Evolutionary conservation across 2,329 filamentous ascomycete species (phyloP).

Genomic region (Teratosphaeria viscida): DNA sequence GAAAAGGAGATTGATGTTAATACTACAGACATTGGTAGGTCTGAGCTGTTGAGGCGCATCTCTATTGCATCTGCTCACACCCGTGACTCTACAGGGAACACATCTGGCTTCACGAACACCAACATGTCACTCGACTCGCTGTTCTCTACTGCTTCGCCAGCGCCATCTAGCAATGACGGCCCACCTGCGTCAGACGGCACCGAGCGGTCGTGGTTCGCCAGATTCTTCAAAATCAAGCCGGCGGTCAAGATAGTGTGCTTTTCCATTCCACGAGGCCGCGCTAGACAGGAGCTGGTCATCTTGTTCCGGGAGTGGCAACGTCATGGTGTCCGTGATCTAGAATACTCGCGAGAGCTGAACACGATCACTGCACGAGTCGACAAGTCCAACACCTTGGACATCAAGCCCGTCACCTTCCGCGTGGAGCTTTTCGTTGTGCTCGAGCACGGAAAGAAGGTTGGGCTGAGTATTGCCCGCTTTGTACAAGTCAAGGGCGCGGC

Average conservation of each 20-base stretch:
- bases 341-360: conserved; percentile 67
- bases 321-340: conserved; percentile 67
- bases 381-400: conserved; percentile 64
- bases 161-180: conserved; percentile 40
- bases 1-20: conserved; percentile 11
- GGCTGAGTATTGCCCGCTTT: conserved; percentile 71
- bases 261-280: conserved; percentile 57
- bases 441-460: conserved; percentile 67
- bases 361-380: conserved; percentile 70
- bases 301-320: conserved; percentile 67
- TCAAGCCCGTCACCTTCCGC: conserved; percentile 82
- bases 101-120: conserved; percentile 8
- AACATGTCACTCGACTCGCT: conserved; percentile 19
- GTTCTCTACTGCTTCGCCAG: conserved; percentile 24
- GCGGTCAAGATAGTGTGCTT: conserved; percentile 67
- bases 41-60: not conserved
- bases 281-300: conserved; percentile 64
- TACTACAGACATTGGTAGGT: conserved; percentile 3
- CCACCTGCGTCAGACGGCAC: conserved; percentile 18
- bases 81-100: conserved; percentile 8
- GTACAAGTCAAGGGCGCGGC: conserved; percentile 87
- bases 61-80: not conserved
- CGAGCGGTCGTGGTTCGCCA: conserved; percentile 73
- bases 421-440: conserved; percentile 82
- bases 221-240: conserved; percentile 82